These are phyloP conservation scores for Sporothrix brunneoviolacea DNA, from an alignment of 2,329 filamentous ascomycete species.

Conservation along the genomic window DNA sequence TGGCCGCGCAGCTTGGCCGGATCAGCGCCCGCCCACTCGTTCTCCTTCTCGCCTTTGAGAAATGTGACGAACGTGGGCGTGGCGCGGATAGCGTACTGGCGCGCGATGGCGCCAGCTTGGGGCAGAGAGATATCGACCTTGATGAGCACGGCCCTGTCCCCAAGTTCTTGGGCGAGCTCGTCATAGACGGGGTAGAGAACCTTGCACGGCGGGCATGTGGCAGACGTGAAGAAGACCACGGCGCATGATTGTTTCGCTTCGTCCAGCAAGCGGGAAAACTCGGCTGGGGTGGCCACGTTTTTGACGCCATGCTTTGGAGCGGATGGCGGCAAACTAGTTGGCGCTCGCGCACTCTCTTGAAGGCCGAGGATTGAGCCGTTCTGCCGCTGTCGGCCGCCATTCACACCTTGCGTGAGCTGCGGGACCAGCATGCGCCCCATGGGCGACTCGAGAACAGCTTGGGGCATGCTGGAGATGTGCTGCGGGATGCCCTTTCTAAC, in stretches of 20 bases:
- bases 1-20: slow-evolving; percentile 61
- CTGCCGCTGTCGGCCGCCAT: slow-evolving; percentile 37
- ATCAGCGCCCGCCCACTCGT: slow-evolving; percentile 76
- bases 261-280: slow-evolving; percentile 55
- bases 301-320: background rate
- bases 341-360: slow-evolving; percentile 24
- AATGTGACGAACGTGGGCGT: slow-evolving; percentile 91
- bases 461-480: slow-evolving; percentile 77
- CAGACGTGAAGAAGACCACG: slow-evolving; percentile 86
- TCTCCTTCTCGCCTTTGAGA: slow-evolving; percentile 65
- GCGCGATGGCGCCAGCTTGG: slow-evolving; percentile 53
- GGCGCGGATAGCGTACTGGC: slow-evolving; percentile 60
- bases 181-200: slow-evolving; percentile 76
- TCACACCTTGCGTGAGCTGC: slow-evolving; percentile 50
- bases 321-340: background rate
- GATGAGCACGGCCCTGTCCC: slow-evolving; percentile 62
- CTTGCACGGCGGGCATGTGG: slow-evolving; percentile 80
- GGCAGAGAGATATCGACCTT: slow-evolving; percentile 68
- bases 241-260: slow-evolving; percentile 61
- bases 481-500: slow-evolving; percentile 82
- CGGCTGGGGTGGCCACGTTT: slow-evolving; percentile 23
- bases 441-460: slow-evolving; percentile 77
- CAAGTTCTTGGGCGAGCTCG: slow-evolving; percentile 67
- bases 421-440: slow-evolving; percentile 84
- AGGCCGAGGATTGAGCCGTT: slow-evolving; percentile 49